These are phyloP conservation scores for Coemansia sp. DNA, from an alignment of 192 early-diverging fungal genomes.

Conservation along the genomic window DNA sequence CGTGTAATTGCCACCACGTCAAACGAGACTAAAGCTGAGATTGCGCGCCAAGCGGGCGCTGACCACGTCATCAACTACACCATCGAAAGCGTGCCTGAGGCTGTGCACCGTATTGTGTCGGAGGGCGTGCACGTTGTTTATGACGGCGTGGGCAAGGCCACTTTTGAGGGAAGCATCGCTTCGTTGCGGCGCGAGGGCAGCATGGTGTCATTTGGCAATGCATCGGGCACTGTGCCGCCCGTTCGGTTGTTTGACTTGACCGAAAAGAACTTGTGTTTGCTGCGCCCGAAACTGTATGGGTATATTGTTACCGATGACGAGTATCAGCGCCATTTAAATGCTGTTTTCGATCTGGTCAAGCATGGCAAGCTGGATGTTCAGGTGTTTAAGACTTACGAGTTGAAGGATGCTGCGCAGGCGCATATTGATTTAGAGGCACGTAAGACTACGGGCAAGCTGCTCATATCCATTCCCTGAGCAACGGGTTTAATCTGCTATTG, in stretches of 20 bases:
- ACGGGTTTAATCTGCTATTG: background rate
- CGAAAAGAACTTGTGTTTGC: slow-evolving; percentile 70
- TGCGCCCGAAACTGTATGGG: slow-evolving; percentile 72
- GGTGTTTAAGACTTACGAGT: slow-evolving; percentile 72
- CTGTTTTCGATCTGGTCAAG: slow-evolving; percentile 62
- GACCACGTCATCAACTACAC: slow-evolving; percentile 75
- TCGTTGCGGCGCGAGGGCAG: slow-evolving; percentile 65
- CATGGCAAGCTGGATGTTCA: slow-evolving; percentile 63
- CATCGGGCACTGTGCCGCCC: slow-evolving; percentile 74
- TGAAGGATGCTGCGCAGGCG: slow-evolving; percentile 72
- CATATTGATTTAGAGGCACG: slow-evolving; percentile 76
- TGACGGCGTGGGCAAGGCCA: slow-evolving; percentile 91
- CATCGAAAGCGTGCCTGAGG: slow-evolving; percentile 61
- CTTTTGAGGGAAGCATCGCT: slow-evolving; percentile 72
- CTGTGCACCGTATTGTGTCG: slow-evolving; percentile 72
- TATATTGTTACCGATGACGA: slow-evolving; percentile 70
- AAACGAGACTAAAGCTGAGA: slow-evolving; percentile 64
- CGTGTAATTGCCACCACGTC: slow-evolving; percentile 86
- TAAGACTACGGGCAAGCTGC: slow-evolving; percentile 71
- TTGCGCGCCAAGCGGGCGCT: slow-evolving; percentile 62
- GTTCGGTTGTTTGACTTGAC: slow-evolving; percentile 61
- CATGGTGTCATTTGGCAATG: slow-evolving; percentile 86
- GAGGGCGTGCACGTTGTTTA: slow-evolving; percentile 78
- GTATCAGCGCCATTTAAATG: slow-evolving; percentile 58
- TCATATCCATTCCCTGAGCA: slow-evolving; percentile 42